Conservation (phyloP, 2,329 filamentous ascomycete species). For the Ceratocystis cubensis region DNA sequence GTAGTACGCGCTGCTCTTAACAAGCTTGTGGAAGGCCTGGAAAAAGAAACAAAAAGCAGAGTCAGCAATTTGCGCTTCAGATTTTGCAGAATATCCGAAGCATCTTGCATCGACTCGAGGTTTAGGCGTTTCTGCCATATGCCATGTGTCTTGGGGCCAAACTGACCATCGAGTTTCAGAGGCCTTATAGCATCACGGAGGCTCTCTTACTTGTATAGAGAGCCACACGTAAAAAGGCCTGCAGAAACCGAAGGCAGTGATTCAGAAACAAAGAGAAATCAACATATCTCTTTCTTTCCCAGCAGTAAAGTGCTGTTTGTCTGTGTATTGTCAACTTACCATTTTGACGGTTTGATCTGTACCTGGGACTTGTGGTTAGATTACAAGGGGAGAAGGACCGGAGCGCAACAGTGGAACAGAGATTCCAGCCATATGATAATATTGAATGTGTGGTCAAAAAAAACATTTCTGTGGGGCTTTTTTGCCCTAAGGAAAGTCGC, state of each 20-base stretch:
- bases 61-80: slow-evolving; percentile 99
- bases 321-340: slow-evolving; percentile 44
- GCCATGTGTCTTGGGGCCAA: slow-evolving; percentile 19
- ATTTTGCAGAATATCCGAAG: slow-evolving; percentile 56
- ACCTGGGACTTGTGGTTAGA: slow-evolving; percentile 20
- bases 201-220: not conserved
- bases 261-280: slow-evolving; percentile 4
- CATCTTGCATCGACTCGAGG: slow-evolving; percentile 86
- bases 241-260: slow-evolving; percentile 5
- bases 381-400: slow-evolving; percentile 30
- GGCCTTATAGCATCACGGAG: not conserved
- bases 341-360: slow-evolving; percentile 46
- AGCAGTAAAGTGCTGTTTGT: not conserved
- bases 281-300: not conserved
- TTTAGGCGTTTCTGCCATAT: slow-evolving; percentile 35
- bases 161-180: slow-evolving; percentile 15
- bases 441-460: slow-evolving; percentile 24
- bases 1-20: slow-evolving; percentile 98
- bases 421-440: slow-evolving; percentile 28
- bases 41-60: slow-evolving; percentile 44
- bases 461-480: slow-evolving; percentile 31
- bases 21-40: slow-evolving; percentile 80
- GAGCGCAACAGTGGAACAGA: slow-evolving; percentile 20
- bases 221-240: not conserved
- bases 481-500: slow-evolving; percentile 30